Evolutionary conservation across 106 monocot genomes (phyloP), one percentile per base, ranked within the genome.

Genomic region (Acanthochlamys bracteata): DNA sequence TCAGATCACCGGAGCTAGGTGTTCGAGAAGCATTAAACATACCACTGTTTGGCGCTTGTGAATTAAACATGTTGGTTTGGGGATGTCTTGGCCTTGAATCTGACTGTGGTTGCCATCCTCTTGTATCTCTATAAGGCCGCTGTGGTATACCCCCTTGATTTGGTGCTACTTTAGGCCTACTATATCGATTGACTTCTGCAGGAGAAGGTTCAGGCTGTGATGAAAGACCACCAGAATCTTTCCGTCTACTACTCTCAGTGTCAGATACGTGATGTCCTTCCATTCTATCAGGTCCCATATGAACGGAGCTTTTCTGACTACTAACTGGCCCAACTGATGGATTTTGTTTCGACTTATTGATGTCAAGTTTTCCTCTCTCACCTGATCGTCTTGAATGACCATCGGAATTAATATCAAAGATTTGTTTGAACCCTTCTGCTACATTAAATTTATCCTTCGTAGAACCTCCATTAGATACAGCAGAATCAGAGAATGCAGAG

Each of bases 141-240:
- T 64, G 73, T 20, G 54, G 67, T 57, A 57, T 42, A 58, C 74
- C 64, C 41, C 61, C 66, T 24, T 25, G 41, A 59, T 68, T 74
- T 25, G 20, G 20, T 39, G 27, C 21, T 11, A 43, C 39, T 15
- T 17, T 24, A 4, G 54, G 14, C 70, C 55, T 74, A 26, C 64
- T 64, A 62, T 80, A 80, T 14, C 77, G 57, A 57, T 74, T 84
- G 16, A 10, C 25, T 24, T 79, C 64, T 14, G 53, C 62, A 45
- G 45, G 4, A 24, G 66, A 57, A 54, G 53, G 24, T 27, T 66
- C 66, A 26, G 52, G 66, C 52, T 25, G 66, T 11, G 41, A 33
- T 17, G 66, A 53, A 17, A 4, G 10, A 9, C 8, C 7, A 15
- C 16, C 16, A 13, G 24, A 11, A 15, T 16, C 20, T 17, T 6